A percentile compares a stretch with the other conserved stretches of the same genome.
Evolutionary conservation across 140 eudicot genomes (phyloP).

Genomic region (Flaveria floridana): DNA sequence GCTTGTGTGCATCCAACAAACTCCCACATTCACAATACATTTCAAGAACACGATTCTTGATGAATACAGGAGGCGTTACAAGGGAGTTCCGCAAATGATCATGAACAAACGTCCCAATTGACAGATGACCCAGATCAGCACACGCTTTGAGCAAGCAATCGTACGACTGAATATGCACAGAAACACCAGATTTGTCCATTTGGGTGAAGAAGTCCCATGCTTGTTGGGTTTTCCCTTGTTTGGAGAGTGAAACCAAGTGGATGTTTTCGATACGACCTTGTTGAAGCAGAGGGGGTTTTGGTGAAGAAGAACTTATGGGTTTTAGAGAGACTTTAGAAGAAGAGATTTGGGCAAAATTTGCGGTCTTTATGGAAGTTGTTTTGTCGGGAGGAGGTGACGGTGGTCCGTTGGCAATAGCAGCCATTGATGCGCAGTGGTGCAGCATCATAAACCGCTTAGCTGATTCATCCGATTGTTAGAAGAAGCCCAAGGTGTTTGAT

Average conservation of each 20-base stretch:
- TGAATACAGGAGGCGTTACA: slow-evolving; percentile 24
- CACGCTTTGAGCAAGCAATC: slow-evolving; percentile 37
- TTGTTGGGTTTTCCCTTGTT: slow-evolving; percentile 46
- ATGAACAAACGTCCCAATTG: slow-evolving; percentile 24
- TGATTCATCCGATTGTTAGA: no score
- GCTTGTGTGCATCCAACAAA: slow-evolving; percentile 27
- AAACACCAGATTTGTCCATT: slow-evolving; percentile 37
- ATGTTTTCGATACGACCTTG: slow-evolving; percentile 43
- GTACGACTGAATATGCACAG: slow-evolving; percentile 39
- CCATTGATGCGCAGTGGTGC: slow-evolving; percentile 11
- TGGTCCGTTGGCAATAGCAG: slow-evolving; percentile 13
- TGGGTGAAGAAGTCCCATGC: slow-evolving; percentile 41
- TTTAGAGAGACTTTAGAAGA: slow-evolving; percentile 43
- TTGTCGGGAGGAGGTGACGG: slow-evolving; percentile 9
- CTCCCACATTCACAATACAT: slow-evolving; percentile 39
- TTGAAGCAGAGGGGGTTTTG: slow-evolving; percentile 25
- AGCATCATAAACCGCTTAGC: no score
- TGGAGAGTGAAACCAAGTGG: slow-evolving; percentile 44
- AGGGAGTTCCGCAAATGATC: neutral
- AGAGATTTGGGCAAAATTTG: slow-evolving; percentile 39
- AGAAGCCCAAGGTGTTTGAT: no score
- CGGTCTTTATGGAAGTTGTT: slow-evolving; percentile 6
- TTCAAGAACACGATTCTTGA: slow-evolving; percentile 24
- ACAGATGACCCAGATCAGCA: slow-evolving; percentile 2
- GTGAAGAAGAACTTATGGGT: slow-evolving; percentile 16